Evolutionary conservation across 1,284 basidiomycete genomes (phyloP), one percentile per base, ranked within the genome.

Genomic region (Puccinia novopanici): DNA sequence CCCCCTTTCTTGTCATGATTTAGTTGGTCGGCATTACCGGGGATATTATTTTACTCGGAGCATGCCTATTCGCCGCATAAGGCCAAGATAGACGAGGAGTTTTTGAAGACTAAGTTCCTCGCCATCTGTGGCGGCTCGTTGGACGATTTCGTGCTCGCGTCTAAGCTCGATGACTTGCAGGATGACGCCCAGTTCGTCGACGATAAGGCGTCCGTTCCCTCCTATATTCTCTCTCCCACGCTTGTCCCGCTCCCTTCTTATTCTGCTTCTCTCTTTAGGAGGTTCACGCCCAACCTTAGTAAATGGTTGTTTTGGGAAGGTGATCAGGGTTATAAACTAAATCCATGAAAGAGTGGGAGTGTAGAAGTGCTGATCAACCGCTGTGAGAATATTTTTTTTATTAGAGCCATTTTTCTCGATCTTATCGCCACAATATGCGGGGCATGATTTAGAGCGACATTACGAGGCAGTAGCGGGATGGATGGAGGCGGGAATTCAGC

Each of bases 291-390:
- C 13, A 87, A 87, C 77, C 84, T 86, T 13, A 82, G 82, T 79
- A 87, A 87, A 82, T 86, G 84, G 84, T 81, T 87, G 72, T 81
- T 86, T 4, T 87, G 86, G 86, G 84, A 85, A 81, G 84, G 83
- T 84, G 42, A 24, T 34, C 6, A 61, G 6, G 17, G 12, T 45
- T 67, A 12, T 22, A 10, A 9, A 27, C 17, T n/a, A 8, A 27
- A 6, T 34, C n/a, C 27, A 50, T 15, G 42, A 71, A 71, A n/a
- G n/a, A n/a, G n/a, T n/a, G n/a, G n/a, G n/a, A 42, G 10, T 37
- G 19, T 50, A 50, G 22, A 40, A 42, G 40, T 37, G 30, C 9
- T 42, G n/a, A 15, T 42, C n/a, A 37, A 68, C n/a, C n/a, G n/a
- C n/a, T n/a, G n/a, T n/a, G n/a, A 42, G 34, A 57, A 27, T 42